A percentile compares a stretch with the other conserved stretches of the same genome.
Evolutionary conservation across 768 basidiomycete species (phyloP).

Genomic region (Amanita thiersii): DNA sequence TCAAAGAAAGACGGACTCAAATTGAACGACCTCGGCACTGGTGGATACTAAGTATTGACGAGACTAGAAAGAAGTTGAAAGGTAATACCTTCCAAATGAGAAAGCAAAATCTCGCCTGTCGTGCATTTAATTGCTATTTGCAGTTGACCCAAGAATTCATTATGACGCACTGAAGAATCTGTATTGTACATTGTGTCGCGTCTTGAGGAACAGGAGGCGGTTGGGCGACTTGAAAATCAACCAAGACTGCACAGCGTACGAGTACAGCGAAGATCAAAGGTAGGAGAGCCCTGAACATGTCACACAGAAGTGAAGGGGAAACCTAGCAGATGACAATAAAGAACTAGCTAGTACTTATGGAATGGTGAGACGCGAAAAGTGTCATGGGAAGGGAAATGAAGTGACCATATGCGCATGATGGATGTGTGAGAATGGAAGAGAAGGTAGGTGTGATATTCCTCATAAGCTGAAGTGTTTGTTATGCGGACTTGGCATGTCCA

Average conservation of each 20-base stretch:
- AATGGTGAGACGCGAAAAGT: too few species aligned
- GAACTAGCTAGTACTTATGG: too few species aligned
- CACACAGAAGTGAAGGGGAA: background rate
- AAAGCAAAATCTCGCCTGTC: slow-evolving; percentile 62
- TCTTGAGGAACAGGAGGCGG: slow-evolving; percentile 60
- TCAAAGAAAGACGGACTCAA: slow-evolving; percentile 30
- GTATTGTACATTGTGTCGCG: slow-evolving; percentile 53
- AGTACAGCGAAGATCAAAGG: slow-evolving; percentile 11
- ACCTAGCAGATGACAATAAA: too few species aligned
- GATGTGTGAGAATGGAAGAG: too few species aligned
- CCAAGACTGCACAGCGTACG: slow-evolving; percentile 37
- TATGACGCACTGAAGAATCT: slow-evolving; percentile 46
- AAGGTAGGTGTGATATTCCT: too few species aligned
- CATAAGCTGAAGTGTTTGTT: too few species aligned
- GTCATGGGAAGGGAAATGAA: too few species aligned
- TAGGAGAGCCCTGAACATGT: background rate
- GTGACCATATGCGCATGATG: too few species aligned
- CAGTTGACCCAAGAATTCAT: too few species aligned
- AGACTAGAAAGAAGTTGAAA: background rate
- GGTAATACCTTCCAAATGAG: slow-evolving; percentile 59
- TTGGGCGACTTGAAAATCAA: slow-evolving; percentile 64
- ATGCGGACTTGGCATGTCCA: too few species aligned
- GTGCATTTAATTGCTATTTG: too few species aligned
- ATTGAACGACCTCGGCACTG: slow-evolving; percentile 59
- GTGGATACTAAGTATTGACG: background rate